These are phyloP conservation scores for Oxytropis ochrocephala DNA, from an alignment of 306 rosid species.

Conservation along the genomic window DNA sequence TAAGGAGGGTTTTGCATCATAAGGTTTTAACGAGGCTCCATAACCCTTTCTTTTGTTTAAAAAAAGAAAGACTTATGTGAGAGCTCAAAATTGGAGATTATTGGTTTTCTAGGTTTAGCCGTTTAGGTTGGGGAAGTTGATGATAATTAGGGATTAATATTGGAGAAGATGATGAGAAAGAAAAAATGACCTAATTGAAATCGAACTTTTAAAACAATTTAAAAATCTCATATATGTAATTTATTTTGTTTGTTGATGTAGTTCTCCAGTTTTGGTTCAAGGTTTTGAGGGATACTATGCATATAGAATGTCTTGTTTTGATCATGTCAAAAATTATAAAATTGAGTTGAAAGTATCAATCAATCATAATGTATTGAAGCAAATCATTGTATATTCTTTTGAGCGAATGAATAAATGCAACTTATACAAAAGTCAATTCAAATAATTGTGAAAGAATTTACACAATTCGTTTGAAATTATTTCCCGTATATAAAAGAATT, in stretches of 20 bases:
- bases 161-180: too few species aligned
- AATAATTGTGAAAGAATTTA: constrained; percentile 18
- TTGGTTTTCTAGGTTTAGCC: too few species aligned
- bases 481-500: not conserved
- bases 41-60: too few species aligned
- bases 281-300: not conserved
- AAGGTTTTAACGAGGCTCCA: too few species aligned
- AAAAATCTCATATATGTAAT: too few species aligned
- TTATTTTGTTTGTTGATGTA: not conserved
- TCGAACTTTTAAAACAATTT: too few species aligned
- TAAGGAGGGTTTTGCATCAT: too few species aligned
- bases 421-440: constrained; percentile 19
- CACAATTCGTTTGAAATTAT: not conserved
- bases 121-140: too few species aligned
- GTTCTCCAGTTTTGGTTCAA: not conserved
- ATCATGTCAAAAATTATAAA: constrained; percentile 4
- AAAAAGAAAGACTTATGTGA: too few species aligned
- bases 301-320: not conserved
- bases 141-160: too few species aligned
- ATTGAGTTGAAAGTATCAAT: not conserved
- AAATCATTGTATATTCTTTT: not conserved
- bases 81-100: too few species aligned
- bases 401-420: constrained; percentile 9
- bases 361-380: constrained; percentile 4
- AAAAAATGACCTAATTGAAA: too few species aligned